Conservation (phyloP, 768 basidiomycete genomes). For the Xerocomellus intermedius region DNA sequence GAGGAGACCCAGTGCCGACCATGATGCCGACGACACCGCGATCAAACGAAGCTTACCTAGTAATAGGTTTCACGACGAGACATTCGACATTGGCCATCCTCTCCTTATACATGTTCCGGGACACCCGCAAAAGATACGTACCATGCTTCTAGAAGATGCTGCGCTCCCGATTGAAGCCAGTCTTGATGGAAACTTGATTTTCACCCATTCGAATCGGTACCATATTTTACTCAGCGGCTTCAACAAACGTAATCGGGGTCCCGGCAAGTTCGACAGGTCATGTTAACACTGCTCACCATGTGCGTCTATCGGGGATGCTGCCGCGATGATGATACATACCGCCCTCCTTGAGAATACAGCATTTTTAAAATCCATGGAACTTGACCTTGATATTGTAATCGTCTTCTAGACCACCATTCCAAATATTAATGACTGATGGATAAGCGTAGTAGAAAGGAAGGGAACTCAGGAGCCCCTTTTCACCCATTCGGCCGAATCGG, state of each 20-base stretch:
- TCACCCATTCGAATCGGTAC: not conserved
- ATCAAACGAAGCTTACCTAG: not conserved
- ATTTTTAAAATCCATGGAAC: not conserved
- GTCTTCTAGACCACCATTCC: not conserved
- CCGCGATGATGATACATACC: not conserved
- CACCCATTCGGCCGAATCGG: conserved; percentile 12
- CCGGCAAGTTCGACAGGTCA: not conserved
- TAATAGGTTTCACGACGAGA: not conserved
- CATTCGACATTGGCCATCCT: not conserved
- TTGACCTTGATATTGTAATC: not conserved
- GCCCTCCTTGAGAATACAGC: not conserved
- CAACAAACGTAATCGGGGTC: not conserved
- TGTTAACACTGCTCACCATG: not conserved
- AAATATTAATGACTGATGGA: not conserved
- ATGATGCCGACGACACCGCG: conserved; percentile 3
- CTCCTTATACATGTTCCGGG: not conserved
- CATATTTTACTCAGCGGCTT: not conserved
- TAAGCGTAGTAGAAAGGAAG: conserved; percentile 1
- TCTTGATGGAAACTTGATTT: conserved; percentile 10
- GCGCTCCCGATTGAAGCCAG: conserved; percentile 6
- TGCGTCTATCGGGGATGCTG: not conserved
- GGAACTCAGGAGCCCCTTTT: not conserved
- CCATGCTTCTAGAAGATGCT: conserved; percentile 10
- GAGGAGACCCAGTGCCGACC: not conserved
- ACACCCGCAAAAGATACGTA: not conserved